phyloP scores from a whole-genome alignment of 768 basidiomycete species.

The Amanita fuliginea region DNA sequence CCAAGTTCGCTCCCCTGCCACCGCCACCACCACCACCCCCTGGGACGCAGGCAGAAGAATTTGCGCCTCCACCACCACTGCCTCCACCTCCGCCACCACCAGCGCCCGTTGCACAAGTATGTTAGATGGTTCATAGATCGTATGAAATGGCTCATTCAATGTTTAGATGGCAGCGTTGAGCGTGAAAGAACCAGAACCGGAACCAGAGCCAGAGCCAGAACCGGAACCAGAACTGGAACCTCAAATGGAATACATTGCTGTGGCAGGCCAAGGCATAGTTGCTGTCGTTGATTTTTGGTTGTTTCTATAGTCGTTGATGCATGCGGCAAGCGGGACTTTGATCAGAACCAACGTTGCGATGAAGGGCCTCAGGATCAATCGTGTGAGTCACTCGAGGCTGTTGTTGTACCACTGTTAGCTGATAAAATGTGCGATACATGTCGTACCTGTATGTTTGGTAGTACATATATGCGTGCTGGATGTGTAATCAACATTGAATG shows the following conservation, averaged over 20 bases:
- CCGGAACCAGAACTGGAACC: slow-evolving; percentile 29
- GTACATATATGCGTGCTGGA: too few species aligned
- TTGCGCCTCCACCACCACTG: slow-evolving; percentile 40
- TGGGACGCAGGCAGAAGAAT: too few species aligned
- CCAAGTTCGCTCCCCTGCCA: slow-evolving; percentile 20
- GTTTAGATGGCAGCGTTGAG: slow-evolving; percentile 22
- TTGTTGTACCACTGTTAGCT: too few species aligned
- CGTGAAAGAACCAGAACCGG: slow-evolving; percentile 21
- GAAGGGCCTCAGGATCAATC: too few species aligned
- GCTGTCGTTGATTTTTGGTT: too few species aligned
- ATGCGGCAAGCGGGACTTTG: too few species aligned
- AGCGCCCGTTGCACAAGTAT: slow-evolving; percentile 28
- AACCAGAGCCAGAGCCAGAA: slow-evolving; percentile 30
- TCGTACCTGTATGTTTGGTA: too few species aligned
- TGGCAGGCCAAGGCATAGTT: slow-evolving; percentile 33
- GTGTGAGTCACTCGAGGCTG: too few species aligned
- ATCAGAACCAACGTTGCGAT: too few species aligned
- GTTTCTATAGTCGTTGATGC: too few species aligned
- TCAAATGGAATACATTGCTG: slow-evolving; percentile 6
- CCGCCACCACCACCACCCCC: slow-evolving; percentile 40
- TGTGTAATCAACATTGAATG: too few species aligned
- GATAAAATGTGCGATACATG: too few species aligned
- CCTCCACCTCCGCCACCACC: slow-evolving; percentile 24
- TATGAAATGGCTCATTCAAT: background rate
- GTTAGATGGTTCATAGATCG: slow-evolving; percentile 4